Evolutionary conservation across 2,329 filamentous ascomycete genomes (phyloP).

Genomic region (Pseudogymnoascus sp.): DNA sequence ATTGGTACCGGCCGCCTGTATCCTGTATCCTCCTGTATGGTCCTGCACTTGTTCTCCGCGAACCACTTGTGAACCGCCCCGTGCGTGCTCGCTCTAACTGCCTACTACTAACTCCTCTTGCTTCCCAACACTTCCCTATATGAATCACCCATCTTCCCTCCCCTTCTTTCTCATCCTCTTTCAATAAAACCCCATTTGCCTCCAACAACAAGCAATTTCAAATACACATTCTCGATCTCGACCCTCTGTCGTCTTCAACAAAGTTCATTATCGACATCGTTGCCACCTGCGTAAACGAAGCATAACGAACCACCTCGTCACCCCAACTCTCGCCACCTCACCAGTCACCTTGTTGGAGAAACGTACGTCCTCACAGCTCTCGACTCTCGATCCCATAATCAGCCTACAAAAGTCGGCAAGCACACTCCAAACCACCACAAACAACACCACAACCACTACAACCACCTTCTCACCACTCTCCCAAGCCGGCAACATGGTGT

Average conservation of each 20-base stretch:
- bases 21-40: background rate
- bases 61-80: background rate
- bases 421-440: background rate
- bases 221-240: background rate
- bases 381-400: background rate
- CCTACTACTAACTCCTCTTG: background rate
- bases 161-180: background rate
- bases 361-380: background rate
- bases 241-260: background rate
- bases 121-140: background rate
- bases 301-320: background rate
- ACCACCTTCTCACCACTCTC: background rate
- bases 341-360: background rate
- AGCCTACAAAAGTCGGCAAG: background rate
- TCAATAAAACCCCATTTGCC: background rate
- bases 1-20: too few relatives aligned
- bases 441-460: background rate
- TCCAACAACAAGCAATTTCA: background rate
- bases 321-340: background rate
- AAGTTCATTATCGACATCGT: background rate
- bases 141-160: constrained; percentile 1
- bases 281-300: background rate
- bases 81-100: background rate
- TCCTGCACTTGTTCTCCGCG: background rate
- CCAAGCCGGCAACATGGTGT: constrained; percentile 20